Base-by-base conservation (phyloP, 2,329 filamentous ascomycete species). In the Scolecobasidium constrictum region DNA sequence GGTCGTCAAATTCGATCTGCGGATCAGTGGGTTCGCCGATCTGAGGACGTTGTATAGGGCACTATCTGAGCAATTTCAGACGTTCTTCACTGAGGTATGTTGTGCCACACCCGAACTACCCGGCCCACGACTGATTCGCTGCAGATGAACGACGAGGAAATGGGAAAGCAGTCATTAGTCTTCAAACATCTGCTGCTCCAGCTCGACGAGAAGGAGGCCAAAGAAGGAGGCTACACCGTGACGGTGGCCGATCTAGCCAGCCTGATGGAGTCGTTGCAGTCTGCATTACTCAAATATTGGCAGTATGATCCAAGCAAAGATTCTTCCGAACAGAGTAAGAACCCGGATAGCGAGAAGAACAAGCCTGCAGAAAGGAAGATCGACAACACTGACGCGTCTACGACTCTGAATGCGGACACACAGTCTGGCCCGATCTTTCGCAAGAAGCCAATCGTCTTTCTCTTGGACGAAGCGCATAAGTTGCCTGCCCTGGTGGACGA, bases 11-110 rank as follows among this genome's bases (percentile, higher is more conserved):
- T 41, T 41, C 21, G 38, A 41, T 41, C 16, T 41, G 26, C 26
- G 38, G 26, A 41, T 41, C 16, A 41, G 38, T 21, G 38, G 38
- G 12, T 41, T 41, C 21, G 38, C 38, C 7, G 38, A 41, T 21
- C 20, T 41, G 22, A 41, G 38, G 26, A 33, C 38, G 18, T n/a
- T 41, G 11, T 41, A 41, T 41, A 21, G 28, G 28, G 38, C 38
- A 5, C 38, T 41, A 13, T 41, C 22, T 16, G 38, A 41, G 38
- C 38, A 41, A 18, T 41, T 41, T 19, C 26, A 41, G 28, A 41
- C 26, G 18, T 26, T 41, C 1, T 41, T 41, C 17, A 28, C 28
- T 16, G 38, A 41, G 38, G 38, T 41, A 7, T 15, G 7, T 34
- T 3, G 6, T 4, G 17, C 20, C 9, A 6, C 1, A 18, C 17